These are phyloP conservation scores for Diaporthe sp. DNA, from an alignment of 2,329 filamentous ascomycete genomes.

Conservation along the genomic window DNA sequence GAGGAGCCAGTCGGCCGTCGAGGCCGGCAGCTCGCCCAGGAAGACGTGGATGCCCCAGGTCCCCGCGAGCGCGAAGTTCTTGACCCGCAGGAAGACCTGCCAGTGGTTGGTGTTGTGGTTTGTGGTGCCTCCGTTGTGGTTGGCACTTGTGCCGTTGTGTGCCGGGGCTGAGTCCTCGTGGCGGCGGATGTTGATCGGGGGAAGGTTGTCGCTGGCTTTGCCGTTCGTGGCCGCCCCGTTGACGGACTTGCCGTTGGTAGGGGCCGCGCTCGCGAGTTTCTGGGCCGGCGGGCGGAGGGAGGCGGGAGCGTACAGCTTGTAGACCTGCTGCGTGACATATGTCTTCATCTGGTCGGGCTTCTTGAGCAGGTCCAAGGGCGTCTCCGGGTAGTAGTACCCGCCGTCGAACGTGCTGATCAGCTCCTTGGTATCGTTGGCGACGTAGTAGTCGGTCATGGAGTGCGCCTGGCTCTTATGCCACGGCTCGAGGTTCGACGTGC, in stretches of 20 bases:
- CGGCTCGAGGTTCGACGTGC: slow-evolving; percentile 23
- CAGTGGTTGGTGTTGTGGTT: slow-evolving; percentile 11
- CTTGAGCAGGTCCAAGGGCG: neutral
- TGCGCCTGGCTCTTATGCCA: slow-evolving; percentile 27
- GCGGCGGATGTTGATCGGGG: neutral
- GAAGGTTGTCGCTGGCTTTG: neutral
- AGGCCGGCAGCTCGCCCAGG: slow-evolving; percentile 25
- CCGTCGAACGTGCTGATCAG: slow-evolving; percentile 6
- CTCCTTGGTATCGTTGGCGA: slow-evolving; percentile 33
- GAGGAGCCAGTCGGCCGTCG: slow-evolving; percentile 24
- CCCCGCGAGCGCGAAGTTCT: slow-evolving; percentile 32
- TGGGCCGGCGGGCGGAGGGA: neutral
- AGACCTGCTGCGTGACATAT: slow-evolving; percentile 5
- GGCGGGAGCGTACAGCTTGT: slow-evolving; percentile 4
- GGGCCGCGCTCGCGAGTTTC: neutral
- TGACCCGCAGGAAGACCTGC: slow-evolving; percentile 30
- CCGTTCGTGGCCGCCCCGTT: neutral
- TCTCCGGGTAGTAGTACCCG: slow-evolving; percentile 30
- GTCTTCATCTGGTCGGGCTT: slow-evolving; percentile 26
- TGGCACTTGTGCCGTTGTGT: neutral
- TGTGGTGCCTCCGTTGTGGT: neutral
- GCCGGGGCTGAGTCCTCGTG: neutral
- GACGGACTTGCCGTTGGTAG: neutral
- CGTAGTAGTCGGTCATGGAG: slow-evolving; percentile 30
- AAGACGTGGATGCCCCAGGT: slow-evolving; percentile 36